Evolutionary conservation across 164 flowering plant genomes (phyloP).

Genomic region (Echeveria elegans): DNA sequence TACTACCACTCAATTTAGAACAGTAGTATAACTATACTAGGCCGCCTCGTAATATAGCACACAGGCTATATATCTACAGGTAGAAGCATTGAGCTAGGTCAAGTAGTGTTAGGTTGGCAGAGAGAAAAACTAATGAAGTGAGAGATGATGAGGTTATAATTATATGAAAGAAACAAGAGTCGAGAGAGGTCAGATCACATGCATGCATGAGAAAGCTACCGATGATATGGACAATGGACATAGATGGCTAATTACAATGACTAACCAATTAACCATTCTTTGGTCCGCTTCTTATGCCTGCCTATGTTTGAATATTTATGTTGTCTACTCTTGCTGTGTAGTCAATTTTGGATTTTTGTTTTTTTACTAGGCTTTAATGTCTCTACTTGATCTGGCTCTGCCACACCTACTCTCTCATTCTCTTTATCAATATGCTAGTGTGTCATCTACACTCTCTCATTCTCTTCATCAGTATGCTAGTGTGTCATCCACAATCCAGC

Average conservation of each 20-base stretch:
- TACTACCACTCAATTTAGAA: no score
- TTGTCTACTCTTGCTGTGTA: not conserved
- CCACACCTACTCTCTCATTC: not conserved
- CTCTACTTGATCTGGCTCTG: not conserved
- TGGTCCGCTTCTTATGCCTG: not conserved
- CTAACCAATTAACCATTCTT: not conserved
- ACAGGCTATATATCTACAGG: not conserved
- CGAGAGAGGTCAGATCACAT: not conserved
- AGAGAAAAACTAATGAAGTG: not conserved
- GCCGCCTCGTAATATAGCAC: not conserved
- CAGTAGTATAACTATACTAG: not conserved
- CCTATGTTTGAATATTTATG: not conserved
- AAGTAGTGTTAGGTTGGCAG: not conserved
- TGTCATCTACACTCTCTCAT: not conserved
- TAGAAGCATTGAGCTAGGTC: not conserved
- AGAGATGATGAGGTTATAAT: slow-evolving; percentile 1
- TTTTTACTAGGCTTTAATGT: not conserved
- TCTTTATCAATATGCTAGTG: not conserved
- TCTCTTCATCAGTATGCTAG: no score
- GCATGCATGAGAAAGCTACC: no score
- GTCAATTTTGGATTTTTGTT: slow-evolving; percentile 1
- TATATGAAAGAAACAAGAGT: not conserved
- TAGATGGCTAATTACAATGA: not conserved
- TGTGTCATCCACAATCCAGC: no score
- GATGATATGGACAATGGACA: not conserved